Evolutionary conservation across 208 protist genomes (phyloP), one percentile per base, ranked within the genome.

Genomic region (Leishmania major): DNA sequence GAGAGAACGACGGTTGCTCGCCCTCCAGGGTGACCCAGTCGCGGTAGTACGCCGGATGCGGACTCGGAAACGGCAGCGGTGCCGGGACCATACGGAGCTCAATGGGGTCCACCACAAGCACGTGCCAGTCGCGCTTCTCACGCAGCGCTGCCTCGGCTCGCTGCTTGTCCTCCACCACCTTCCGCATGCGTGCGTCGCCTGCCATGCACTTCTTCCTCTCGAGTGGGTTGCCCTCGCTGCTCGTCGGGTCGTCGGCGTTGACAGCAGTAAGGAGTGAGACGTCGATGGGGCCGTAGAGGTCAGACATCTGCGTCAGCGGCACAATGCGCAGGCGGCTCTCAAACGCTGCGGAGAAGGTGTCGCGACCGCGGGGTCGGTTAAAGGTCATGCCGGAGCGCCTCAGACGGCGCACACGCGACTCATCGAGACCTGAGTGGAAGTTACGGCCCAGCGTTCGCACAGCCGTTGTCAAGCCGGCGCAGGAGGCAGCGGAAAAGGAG

Each of bases 311-410:
- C 35, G 72, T 80, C 74, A 88, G 75, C 45, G 81, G 85, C 13
- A 85, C 66, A 22, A 89, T 80, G 45, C 85, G 81, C 77, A 89
- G 73, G 31, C 93, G 91, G n/a, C 86, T 92, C 72, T 95, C 93
- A 75, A 97, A 97, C 35, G 89, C 88, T 5, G 92, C 76, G 4
- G 94, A 96, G 28, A 95, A 81, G 1, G 78, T 87, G 77, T 97
- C 94, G 53, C 94, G 94, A 22, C 94, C 94, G 40, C 92, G 92
- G 3, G 92, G 92, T 67, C 87, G 84, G 87, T 97, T 97, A 76
- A 95, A 94, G 15, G 88, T 92, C 78, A 92, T 90, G 78, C 87
- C 88, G 35, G 90, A 91, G 35, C 88, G 85, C 13, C 91, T 86
- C 35, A 96, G 79, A 2, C 92, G 91, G 28, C 85, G 84, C 45